phyloP scores from a whole-genome alignment of 116 monocot species.

The Zostera marina region DNA sequence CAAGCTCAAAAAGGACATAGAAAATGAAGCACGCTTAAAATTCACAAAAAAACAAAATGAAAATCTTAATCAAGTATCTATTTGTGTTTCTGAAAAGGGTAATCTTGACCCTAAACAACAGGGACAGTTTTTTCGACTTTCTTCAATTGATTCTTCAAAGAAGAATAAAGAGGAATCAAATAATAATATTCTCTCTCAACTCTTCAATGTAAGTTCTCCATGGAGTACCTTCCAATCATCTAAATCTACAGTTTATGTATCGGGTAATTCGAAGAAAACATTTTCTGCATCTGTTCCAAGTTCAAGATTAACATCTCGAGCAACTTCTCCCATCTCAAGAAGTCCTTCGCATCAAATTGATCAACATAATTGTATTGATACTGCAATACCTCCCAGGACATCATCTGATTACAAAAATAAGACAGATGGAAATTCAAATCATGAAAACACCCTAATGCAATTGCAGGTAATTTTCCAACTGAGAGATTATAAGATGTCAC shows the following conservation, averaged over 20 bases:
- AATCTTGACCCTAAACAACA: slow-evolving; percentile 10
- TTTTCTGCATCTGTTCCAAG: slow-evolving; percentile 72
- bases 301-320: slow-evolving; percentile 54
- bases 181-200: slow-evolving; percentile 22
- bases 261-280: slow-evolving; percentile 49
- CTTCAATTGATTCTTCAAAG: slow-evolving; percentile 59
- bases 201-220: slow-evolving; percentile 25
- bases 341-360: slow-evolving; percentile 35
- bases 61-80: slow-evolving; percentile 16
- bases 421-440: slow-evolving; percentile 27
- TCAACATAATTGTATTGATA: slow-evolving; percentile 13
- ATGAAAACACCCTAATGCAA: slow-evolving; percentile 46
- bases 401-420: slow-evolving; percentile 32
- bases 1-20: slow-evolving; percentile 45
- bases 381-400: slow-evolving; percentile 18
- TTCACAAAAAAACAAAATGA: slow-evolving; percentile 31
- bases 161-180: slow-evolving; percentile 37
- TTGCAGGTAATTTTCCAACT: slow-evolving; percentile 34
- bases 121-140: slow-evolving; percentile 32
- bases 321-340: slow-evolving; percentile 56
- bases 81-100: slow-evolving; percentile 42
- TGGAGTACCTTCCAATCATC: slow-evolving; percentile 37
- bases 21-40: slow-evolving; percentile 20
- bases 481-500: background rate
- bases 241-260: slow-evolving; percentile 26